phyloP scores from a whole-genome alignment of 2,329 filamentous ascomycete species.

The Stemphylium beticola region DNA sequence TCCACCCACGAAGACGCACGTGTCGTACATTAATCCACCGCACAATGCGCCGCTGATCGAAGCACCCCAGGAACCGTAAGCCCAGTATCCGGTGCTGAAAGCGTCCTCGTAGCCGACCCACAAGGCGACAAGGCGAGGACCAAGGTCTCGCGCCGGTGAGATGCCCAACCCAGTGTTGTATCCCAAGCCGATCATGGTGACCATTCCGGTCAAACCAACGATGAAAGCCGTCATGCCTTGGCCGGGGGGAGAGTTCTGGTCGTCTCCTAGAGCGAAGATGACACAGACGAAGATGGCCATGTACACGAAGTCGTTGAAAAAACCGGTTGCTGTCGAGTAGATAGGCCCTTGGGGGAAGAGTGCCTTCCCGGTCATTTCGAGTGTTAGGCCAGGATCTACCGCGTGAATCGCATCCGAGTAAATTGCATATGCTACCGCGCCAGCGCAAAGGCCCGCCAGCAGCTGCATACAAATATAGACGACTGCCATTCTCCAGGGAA shows the following conservation, averaged over 20 bases:
- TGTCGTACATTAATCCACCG: constrained; percentile 39
- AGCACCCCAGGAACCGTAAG: constrained; percentile 35
- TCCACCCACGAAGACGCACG: constrained; percentile 40
- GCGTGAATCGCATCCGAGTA: constrained; percentile 63
- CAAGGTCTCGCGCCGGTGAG: constrained; percentile 74
- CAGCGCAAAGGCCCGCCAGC: constrained; percentile 59
- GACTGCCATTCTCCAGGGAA: constrained; percentile 59
- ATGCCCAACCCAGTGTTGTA: constrained; percentile 56
- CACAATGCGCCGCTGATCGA: constrained; percentile 32
- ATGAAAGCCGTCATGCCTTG: constrained; percentile 57
- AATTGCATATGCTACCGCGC: constrained; percentile 45
- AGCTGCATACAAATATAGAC: constrained; percentile 61
- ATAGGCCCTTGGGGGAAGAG: constrained; percentile 66
- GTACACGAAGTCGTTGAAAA: constrained; percentile 74
- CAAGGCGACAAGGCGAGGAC: constrained; percentile 70
- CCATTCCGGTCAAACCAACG: constrained; percentile 33
- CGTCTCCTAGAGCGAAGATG: constrained; percentile 68
- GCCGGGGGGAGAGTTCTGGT: constrained; percentile 53
- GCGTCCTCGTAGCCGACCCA: constrained; percentile 69
- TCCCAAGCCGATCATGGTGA: constrained; percentile 34
- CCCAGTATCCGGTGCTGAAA: constrained; percentile 37
- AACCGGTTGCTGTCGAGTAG: constrained; percentile 69
- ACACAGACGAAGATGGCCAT: constrained; percentile 71
- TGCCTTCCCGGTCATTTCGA: constrained; percentile 52
- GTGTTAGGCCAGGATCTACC: constrained; percentile 57